Evolutionary conservation across 139 green algal genomes (phyloP).

Genomic region (Haematococcus lacustris): DNA sequence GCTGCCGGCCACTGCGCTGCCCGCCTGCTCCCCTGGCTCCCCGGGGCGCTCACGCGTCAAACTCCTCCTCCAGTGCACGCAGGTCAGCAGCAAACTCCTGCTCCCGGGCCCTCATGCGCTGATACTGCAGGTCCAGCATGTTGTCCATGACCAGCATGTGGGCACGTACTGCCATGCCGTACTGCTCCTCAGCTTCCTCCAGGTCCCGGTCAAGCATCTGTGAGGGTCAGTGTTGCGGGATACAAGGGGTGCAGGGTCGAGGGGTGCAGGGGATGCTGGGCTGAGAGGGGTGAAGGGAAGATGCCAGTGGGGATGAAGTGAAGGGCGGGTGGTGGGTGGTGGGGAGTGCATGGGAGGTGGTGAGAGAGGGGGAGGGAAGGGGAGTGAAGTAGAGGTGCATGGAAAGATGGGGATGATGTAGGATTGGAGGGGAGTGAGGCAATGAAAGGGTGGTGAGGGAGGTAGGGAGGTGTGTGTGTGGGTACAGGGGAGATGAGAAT

Average conservation of each 20-base stretch:
- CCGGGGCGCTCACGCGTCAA: slow-evolving; percentile 48
- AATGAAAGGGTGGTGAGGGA: no score
- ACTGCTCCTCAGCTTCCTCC: slow-evolving; percentile 80
- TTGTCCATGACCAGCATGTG: slow-evolving; percentile 69
- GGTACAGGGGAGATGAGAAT: no score
- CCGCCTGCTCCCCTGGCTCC: slow-evolving; percentile 79
- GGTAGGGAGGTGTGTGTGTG: no score
- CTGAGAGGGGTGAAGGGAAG: background rate
- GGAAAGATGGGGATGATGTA: no score
- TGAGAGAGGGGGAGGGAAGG: no score
- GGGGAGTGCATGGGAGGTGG: no score
- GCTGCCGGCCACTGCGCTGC: no score
- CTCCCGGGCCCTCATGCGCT: slow-evolving; percentile 49
- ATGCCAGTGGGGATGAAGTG: no score
- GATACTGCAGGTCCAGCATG: slow-evolving; percentile 69
- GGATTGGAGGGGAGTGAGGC: no score
- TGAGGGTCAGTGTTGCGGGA: background rate
- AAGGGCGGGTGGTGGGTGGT: no score
- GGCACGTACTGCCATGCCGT: slow-evolving; percentile 46
- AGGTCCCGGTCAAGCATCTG: slow-evolving; percentile 81
- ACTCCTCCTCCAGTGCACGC: slow-evolving; percentile 57
- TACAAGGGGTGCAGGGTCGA: background rate
- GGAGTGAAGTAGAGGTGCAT: no score
- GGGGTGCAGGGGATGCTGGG: background rate
- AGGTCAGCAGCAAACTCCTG: slow-evolving; percentile 57